These are phyloP conservation scores for Paracamarosporium sp. DNA, from an alignment of 2,329 filamentous ascomycete species.

Conservation along the genomic window DNA sequence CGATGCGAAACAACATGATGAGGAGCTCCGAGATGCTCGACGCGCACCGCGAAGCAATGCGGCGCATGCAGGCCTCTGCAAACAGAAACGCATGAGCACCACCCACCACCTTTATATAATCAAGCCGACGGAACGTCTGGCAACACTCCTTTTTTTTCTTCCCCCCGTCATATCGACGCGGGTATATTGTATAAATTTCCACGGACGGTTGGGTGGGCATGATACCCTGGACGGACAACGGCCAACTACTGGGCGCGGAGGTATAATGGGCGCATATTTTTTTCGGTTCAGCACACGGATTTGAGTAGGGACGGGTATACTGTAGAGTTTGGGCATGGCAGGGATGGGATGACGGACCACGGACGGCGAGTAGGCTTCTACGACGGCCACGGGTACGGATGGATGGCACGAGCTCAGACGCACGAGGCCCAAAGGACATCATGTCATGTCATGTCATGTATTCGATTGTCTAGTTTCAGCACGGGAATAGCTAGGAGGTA, in stretches of 20 bases:
- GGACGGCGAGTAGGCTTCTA: neutral
- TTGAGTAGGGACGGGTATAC: too few species aligned
- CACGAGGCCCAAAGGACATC: neutral
- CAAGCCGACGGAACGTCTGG: neutral
- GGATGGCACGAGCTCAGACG: neutral
- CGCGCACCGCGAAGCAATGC: constrained; percentile 79
- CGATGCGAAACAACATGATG: constrained; percentile 76
- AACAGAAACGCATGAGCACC: constrained; percentile 45
- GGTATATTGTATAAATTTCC: neutral
- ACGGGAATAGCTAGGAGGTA: too few species aligned
- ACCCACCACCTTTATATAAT: neutral
- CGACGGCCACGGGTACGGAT: neutral
- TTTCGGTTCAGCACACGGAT: neutral
- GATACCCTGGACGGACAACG: constrained; percentile 5
- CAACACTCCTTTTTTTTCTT: neutral
- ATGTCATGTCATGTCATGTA: neutral
- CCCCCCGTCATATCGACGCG: neutral
- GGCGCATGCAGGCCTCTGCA: constrained; percentile 74
- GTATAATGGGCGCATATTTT: constrained; percentile 1
- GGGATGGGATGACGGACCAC: neutral
- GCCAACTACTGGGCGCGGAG: neutral
- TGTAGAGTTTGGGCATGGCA: neutral
- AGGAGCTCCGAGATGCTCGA: constrained; percentile 76
- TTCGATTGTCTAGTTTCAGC: too few species aligned
- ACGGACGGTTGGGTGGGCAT: neutral